A percentile compares a stretch with the other conserved stretches of the same genome.
Conservation (phyloP, 2,329 filamentous ascomycete species). For the Cladophialophora exuberans region DNA sequence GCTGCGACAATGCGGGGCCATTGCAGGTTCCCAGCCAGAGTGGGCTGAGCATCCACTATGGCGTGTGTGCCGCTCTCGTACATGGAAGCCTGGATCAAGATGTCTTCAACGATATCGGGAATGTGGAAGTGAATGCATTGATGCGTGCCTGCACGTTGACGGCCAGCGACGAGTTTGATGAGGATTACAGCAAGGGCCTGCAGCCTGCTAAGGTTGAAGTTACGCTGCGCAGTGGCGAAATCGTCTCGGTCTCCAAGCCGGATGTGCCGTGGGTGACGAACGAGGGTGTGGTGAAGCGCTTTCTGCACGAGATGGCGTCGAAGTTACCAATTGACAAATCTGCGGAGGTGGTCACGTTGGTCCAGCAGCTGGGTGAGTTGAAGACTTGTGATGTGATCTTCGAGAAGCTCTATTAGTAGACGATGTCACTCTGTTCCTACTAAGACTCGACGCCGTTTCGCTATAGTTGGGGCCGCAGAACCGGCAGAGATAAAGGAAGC, state of each 20-base stretch:
- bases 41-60: conserved; percentile 22
- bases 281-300: conserved; percentile 10
- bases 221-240: conserved; percentile 1
- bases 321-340: neutral
- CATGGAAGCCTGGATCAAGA: conserved; percentile 17
- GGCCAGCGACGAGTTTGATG: conserved; percentile 8
- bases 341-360: neutral
- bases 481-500: too few relatives aligned
- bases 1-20: conserved; percentile 16
- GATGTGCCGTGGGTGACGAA: conserved; percentile 20
- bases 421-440: too few relatives aligned
- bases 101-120: neutral
- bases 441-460: too few relatives aligned
- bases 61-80: conserved; percentile 10
- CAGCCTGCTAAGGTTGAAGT: conserved; percentile 20
- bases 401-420: too few relatives aligned
- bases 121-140: conserved; percentile 3
- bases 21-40: conserved; percentile 17
- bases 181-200: conserved; percentile 5
- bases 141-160: conserved; percentile 4
- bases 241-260: neutral
- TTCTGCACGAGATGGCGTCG: neutral
- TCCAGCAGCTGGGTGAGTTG: conserved; percentile 1
- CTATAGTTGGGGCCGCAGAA: too few relatives aligned
- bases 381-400: too few relatives aligned